phyloP scores from a whole-genome alignment of 2,329 filamentous ascomycete species.

The Pestalotiopsis sp. region DNA sequence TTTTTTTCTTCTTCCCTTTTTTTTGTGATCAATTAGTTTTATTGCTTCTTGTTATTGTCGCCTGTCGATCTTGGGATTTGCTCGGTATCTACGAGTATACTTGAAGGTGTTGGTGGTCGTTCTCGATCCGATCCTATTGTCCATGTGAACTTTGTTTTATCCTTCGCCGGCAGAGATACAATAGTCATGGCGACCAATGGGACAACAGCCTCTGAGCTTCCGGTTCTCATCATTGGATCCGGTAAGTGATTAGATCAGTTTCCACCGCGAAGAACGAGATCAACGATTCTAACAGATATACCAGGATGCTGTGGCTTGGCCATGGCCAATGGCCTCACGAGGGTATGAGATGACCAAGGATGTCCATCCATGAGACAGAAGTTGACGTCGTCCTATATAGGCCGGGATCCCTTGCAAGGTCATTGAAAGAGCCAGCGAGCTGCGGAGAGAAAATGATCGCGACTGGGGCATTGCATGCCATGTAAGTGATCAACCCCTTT shows the following conservation, averaged over 20 bases:
- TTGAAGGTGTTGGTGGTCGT: background rate
- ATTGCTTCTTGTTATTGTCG: background rate
- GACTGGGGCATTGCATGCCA: constrained; percentile 29
- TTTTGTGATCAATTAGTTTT: background rate
- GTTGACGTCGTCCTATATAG: constrained; percentile 14
- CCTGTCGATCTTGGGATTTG: background rate
- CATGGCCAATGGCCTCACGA: constrained; percentile 26
- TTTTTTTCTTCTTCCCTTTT: background rate
- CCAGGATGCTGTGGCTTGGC: constrained; percentile 26
- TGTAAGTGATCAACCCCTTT: constrained; percentile 2
- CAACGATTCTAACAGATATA: background rate
- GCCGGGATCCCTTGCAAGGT: constrained; percentile 25
- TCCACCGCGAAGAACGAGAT: background rate
- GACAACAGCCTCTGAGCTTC: constrained; percentile 16
- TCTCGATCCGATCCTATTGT: background rate
- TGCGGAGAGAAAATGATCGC: constrained; percentile 18
- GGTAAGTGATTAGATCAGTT: constrained; percentile 17
- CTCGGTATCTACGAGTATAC: background rate
- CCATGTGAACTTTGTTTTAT: background rate
- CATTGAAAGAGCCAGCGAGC: constrained; percentile 22
- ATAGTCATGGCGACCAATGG: constrained; percentile 16
- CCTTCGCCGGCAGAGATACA: background rate
- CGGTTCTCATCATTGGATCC: constrained; percentile 28
- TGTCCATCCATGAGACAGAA: background rate
- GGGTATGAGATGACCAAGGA: constrained; percentile 15